Evolutionary conservation across 768 basidiomycete genomes (phyloP).

Genomic region (Mycena maculata): DNA sequence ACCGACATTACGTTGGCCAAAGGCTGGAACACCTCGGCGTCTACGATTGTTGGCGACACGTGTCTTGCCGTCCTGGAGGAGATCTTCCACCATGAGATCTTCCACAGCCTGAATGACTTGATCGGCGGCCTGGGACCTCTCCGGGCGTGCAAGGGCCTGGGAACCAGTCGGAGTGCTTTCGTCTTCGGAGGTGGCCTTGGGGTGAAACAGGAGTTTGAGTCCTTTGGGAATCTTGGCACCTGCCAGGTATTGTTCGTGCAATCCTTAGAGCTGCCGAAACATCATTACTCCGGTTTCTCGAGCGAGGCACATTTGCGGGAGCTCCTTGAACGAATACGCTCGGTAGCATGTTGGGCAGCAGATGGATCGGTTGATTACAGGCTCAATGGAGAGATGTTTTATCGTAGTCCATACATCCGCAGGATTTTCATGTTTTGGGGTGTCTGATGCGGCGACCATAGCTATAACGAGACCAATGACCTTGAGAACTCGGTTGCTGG

Average conservation of each 20-base stretch:
- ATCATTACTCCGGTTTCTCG: neutral
- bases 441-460: neutral
- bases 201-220: conserved; percentile 4
- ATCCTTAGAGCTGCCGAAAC: neutral
- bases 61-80: neutral
- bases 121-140: conserved; percentile 15
- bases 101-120: conserved; percentile 11
- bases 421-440: conserved; percentile 9
- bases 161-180: neutral
- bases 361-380: conserved; percentile 10
- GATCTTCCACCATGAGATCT: neutral
- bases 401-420: conserved; percentile 11
- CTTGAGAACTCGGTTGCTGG: conserved; percentile 4
- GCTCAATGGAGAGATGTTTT: conserved; percentile 14
- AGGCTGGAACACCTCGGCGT: neutral
- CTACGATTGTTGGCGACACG: neutral
- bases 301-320: conserved; percentile 18
- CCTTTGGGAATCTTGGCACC: neutral
- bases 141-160: conserved; percentile 5
- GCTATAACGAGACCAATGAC: neutral
- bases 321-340: conserved; percentile 7
- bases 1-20: neutral
- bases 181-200: conserved; percentile 21
- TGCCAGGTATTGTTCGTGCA: neutral
- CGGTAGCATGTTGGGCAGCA: conserved; percentile 26